Conservation (phyloP, 2,329 filamentous ascomycete species). For the Microcyclospora tardicrescens region DNA sequence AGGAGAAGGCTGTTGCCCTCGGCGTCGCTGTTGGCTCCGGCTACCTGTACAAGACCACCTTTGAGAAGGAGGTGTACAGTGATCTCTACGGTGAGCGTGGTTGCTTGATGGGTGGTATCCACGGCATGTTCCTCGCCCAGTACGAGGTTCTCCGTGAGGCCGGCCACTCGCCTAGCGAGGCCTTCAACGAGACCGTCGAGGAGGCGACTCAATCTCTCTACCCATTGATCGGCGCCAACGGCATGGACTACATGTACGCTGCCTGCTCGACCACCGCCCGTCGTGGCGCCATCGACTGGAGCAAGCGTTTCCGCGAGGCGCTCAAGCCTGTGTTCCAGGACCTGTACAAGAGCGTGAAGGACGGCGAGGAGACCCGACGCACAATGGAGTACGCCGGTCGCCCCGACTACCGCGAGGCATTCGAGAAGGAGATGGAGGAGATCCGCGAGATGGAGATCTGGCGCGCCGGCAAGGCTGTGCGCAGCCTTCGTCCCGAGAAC, state of each 20-base stretch:
- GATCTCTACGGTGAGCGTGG: conserved; percentile 99
- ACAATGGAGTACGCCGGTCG: conserved; percentile 96
- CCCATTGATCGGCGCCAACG: conserved; percentile 90
- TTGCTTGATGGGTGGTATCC: conserved; percentile 99
- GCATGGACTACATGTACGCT: conserved; percentile 99
- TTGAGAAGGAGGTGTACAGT: conserved; percentile 99
- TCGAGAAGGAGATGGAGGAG: conserved; percentile 96
- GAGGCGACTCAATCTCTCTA: conserved; percentile 97
- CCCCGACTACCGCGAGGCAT: conserved; percentile 90
- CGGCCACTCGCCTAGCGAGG: conserved; percentile 93
- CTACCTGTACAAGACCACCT: conserved; percentile 99
- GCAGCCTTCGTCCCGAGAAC: conserved; percentile 34
- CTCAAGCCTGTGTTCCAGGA: conserved; percentile 98
- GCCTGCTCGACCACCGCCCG: conserved; percentile 98
- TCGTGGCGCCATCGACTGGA: conserved; percentile 98
- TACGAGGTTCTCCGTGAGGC: conserved; percentile 99
- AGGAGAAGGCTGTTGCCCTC: conserved; percentile 94
- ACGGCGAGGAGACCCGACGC: conserved; percentile 88
- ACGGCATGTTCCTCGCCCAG: conserved; percentile 99
- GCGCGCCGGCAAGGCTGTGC: conserved; percentile 94
- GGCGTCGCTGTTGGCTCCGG: conserved; percentile 94
- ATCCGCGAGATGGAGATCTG: conserved; percentile 98
- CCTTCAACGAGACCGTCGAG: conserved; percentile 99
- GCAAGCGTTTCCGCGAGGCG: conserved; percentile 88
- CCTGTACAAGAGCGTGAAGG: conserved; percentile 84